phyloP scores from a whole-genome alignment of 2,329 filamentous ascomycete species.

The Alternaria metachromatica region DNA sequence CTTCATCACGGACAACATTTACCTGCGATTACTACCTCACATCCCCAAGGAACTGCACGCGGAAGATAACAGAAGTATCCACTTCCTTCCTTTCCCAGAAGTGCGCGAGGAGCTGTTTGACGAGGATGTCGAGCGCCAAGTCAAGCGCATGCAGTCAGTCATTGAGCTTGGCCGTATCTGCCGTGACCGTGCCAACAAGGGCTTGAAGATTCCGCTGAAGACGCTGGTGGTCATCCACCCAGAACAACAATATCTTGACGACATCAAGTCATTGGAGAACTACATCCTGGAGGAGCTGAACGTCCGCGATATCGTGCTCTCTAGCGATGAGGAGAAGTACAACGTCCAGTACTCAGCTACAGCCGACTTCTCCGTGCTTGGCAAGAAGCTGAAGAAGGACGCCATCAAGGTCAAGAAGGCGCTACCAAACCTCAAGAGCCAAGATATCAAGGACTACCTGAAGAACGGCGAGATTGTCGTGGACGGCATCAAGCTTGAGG shows the following conservation, averaged over 20 bases:
- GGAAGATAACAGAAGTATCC: constrained; percentile 82
- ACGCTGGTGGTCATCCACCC: constrained; percentile 87
- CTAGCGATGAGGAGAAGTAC: constrained; percentile 87
- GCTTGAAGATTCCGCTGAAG: constrained; percentile 89
- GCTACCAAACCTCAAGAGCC: constrained; percentile 76
- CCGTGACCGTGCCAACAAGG: constrained; percentile 82
- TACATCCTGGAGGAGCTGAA: constrained; percentile 95
- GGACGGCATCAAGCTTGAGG: constrained; percentile 81
- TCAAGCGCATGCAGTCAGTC: constrained; percentile 91
- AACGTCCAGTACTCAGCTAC: constrained; percentile 89
- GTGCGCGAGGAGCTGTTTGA: constrained; percentile 90
- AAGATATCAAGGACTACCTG: constrained; percentile 81
- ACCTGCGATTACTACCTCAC: constrained; percentile 79
- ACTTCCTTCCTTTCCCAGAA: constrained; percentile 90
- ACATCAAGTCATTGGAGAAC: constrained; percentile 82
- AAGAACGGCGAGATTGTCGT: constrained; percentile 76
- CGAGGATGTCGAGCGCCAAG: constrained; percentile 81
- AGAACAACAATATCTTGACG: constrained; percentile 81
- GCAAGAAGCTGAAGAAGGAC: constrained; percentile 97
- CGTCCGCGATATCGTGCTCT: constrained; percentile 81
- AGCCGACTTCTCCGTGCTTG: constrained; percentile 91
- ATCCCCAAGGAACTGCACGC: constrained; percentile 75
- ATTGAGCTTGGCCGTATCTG: constrained; percentile 90
- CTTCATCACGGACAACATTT: constrained; percentile 95
- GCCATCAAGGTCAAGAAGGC: constrained; percentile 90